Conservation (phyloP, 2,329 filamentous ascomycete species). For the Colletotrichum cuscutae region DNA sequence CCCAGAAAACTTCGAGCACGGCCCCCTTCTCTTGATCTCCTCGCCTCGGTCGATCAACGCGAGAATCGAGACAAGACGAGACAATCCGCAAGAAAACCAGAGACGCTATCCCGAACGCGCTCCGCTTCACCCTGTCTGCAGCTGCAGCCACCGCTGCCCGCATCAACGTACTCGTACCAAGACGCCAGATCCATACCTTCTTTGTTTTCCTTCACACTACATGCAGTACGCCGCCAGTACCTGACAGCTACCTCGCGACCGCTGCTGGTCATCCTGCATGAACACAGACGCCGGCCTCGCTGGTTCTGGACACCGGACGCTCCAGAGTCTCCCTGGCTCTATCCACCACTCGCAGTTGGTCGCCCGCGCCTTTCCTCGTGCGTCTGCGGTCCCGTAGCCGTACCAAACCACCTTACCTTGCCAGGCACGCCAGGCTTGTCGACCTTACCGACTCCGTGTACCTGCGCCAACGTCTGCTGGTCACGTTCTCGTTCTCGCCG, state of each 20-base stretch:
- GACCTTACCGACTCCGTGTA: constrained; percentile 2
- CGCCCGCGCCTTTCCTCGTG: neutral
- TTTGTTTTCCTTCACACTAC: neutral
- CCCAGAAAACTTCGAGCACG: constrained; percentile 15
- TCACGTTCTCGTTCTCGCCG: neutral
- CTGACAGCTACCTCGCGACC: neutral
- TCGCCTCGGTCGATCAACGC: constrained; percentile 24
- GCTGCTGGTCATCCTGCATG: neutral
- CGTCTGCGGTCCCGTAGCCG: neutral
- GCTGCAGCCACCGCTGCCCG: neutral
- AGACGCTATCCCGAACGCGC: constrained; percentile 19
- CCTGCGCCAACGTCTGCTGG: constrained; percentile 1
- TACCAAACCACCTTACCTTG: no score
- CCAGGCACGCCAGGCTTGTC: neutral
- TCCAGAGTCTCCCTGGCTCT: constrained; percentile 65
- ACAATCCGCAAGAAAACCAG: constrained; percentile 6
- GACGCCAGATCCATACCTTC: constrained; percentile 1
- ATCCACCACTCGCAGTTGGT: neutral
- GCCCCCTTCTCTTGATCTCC: constrained; percentile 15
- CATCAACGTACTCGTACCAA: neutral
- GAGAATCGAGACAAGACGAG: constrained; percentile 30
- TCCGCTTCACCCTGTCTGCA: constrained; percentile 14
- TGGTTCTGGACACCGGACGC: neutral
- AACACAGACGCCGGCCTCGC: neutral
- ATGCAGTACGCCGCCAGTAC: neutral